Evolutionary conservation across 2,329 filamentous ascomycete species (phyloP), one percentile per base, ranked within the genome.

Genomic region (Xylariaceae sp.): DNA sequence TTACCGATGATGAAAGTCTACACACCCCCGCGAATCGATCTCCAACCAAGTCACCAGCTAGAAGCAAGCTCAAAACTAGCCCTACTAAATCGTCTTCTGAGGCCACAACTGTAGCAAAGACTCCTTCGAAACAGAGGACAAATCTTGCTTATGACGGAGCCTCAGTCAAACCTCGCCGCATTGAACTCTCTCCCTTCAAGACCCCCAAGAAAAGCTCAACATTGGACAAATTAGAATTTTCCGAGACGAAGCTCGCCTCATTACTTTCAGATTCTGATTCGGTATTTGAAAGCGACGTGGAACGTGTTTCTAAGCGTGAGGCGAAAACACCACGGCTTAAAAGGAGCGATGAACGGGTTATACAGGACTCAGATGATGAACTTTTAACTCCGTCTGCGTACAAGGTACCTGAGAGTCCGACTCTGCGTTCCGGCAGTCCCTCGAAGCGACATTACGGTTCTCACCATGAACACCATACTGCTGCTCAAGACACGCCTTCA

Each of bases 301-400:
- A 63, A 31, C 64, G 60, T 37, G 45, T 58, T 33, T 61, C 51
- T 33, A 58, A 66, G 43, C 45, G 14, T 17, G 26, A 53, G 16
- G 16, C 66, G 51, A 56, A 63, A 58, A 24, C 60, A 58, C 3
- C 66, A 56, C 11, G 62, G 62, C 6, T 62, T 61, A 45, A 53
- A 24, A 68, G 69, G 40, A 61, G 34, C 17, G 64, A 75, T 50
- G 72, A 75, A 26, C 71, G 74, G 29, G 69, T 83, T 6, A 79
- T 86, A 36, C 75, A 80, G 48, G 83, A 86, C 63, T 86, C 83
- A 0, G 83, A 86, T 40, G 83, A 85, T 39, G 82, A 85, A 39
- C 80, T 79, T 37, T 64, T 80, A 5, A 78, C 77, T 4, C 75
- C 79, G 11, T 74, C 71, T 7, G 71, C 71, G 8, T 71, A 69